Evolutionary conservation across 2,329 filamentous ascomycete species (phyloP).

Genomic region (Alternaria arborescens): DNA sequence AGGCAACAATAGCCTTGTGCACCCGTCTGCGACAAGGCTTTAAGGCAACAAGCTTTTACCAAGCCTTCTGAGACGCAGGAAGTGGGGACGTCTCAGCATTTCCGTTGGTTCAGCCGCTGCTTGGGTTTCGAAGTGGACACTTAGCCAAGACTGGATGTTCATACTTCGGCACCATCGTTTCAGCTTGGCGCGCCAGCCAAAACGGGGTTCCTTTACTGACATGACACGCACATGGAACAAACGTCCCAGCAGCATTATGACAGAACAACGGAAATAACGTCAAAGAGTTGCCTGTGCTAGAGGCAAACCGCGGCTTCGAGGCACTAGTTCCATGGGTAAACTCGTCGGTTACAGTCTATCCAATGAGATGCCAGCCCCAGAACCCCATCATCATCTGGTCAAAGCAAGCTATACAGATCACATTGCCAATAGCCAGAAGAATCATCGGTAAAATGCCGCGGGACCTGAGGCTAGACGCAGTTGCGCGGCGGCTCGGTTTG

Average conservation of each 20-base stretch:
- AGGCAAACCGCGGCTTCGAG: conserved; percentile 2
- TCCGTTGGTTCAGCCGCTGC: conserved; percentile 34
- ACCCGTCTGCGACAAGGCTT: conserved; percentile 24
- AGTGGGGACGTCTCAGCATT: conserved; percentile 21
- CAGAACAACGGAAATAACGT: conserved; percentile 13
- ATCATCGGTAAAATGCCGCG: not conserved
- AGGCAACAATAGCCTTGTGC: conserved; percentile 35
- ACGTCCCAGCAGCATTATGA: conserved; percentile 3
- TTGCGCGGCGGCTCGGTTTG: conserved; percentile 3
- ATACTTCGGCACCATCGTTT: conserved; percentile 46
- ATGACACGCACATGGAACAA: conserved; percentile 42
- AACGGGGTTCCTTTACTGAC: conserved; percentile 21
- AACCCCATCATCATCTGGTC: not conserved
- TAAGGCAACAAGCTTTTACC: conserved; percentile 34
- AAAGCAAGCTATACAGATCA: not conserved
- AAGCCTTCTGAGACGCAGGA: conserved; percentile 37
- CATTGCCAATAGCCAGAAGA: not conserved
- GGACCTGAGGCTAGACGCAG: not conserved
- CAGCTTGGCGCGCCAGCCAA: conserved; percentile 46
- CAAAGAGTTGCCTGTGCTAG: conserved; percentile 5
- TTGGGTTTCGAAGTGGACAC: conserved; percentile 37
- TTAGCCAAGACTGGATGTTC: conserved; percentile 38
- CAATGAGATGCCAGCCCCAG: not conserved
- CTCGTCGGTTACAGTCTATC: not conserved
- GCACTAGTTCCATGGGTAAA: not conserved